Base-by-base conservation (phyloP, 2,329 filamentous ascomycete genomes). In the Graphium sp. region DNA sequence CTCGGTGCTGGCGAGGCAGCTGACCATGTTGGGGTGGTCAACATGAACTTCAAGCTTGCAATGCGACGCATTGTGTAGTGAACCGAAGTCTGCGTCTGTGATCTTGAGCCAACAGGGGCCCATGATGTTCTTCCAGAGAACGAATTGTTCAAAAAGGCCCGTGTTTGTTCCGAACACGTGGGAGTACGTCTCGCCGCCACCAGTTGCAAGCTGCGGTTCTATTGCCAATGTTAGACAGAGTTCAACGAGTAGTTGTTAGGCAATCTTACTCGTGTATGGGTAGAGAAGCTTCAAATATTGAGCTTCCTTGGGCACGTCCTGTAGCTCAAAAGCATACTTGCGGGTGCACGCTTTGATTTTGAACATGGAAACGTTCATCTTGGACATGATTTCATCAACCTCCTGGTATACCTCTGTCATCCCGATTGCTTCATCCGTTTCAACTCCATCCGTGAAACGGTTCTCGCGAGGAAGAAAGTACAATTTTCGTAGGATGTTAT, bases 111-210 rank as follows among this genome's bases (percentile, higher is more conserved):
- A 98, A 49, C 89, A 95, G 18, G 89, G 89, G 2, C 89, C 89
- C 87, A 94, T 98, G 41, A 98, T 81, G 46, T 93, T 92, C 56
- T 94, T 95, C 80, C 85, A 94, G 5, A 98, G 64, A 13, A 98
- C 89, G 46, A 98, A 98, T 42, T 98, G 89, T 52, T 98, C 89
- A 41, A 98, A 98, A 1, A 98, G 62, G 2, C 82, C 74, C 0
- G 89, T 98, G 49, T 89, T 93, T 32, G 79, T 78, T 17, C 91
- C 89, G 40, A 98, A 98, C 15, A 93, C 76, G 38, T 82, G 81
- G 2, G 87, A 94, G 46, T 87, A 98, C 0, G 89, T 95, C 48
- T 92, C 74, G 17, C 89, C 89, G 22, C 62, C 69, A 5, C 68
- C 55, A 35, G 78, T 75, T 30, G 68, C 66, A 20, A 98, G 50